Evolutionary conservation across 371 early-diverging fungal species (phyloP).

Genomic region (Apophysomyces variabilis): DNA sequence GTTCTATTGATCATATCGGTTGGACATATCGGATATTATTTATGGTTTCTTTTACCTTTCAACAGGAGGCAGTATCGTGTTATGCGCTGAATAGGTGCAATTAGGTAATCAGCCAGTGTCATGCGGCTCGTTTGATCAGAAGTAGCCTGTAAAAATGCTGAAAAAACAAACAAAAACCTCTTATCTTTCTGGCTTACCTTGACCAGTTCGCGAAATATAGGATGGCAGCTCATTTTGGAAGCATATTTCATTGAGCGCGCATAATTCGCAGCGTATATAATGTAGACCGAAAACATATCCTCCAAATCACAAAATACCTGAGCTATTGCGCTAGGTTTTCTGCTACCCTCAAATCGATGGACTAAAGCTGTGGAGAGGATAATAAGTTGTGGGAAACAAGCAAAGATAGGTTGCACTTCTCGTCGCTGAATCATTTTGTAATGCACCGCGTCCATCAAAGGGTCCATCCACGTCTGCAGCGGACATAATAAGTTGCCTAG

Average conservation of each 20-base stretch:
- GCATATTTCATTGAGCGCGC: conserved; percentile 16
- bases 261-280: conserved; percentile 21
- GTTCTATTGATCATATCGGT: not conserved
- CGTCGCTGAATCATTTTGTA: conserved; percentile 15
- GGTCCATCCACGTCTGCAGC: conserved; percentile 24
- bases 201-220: conserved; percentile 32
- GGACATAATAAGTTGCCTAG: too few species aligned
- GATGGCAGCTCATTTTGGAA: conserved; percentile 23
- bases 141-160: not conserved
- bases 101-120: conserved; percentile 45
- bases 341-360: conserved; percentile 5
- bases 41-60: conserved; percentile 25
- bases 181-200: conserved; percentile 19
- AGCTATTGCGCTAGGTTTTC: conserved; percentile 20
- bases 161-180: conserved; percentile 14
- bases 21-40: not conserved
- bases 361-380: conserved; percentile 14
- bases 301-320: conserved; percentile 18
- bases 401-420: conserved; percentile 21
- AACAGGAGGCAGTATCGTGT: conserved; percentile 44
- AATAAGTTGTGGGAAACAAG: conserved; percentile 21
- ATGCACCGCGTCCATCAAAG: conserved; percentile 20
- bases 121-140: conserved; percentile 37
- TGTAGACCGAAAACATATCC: conserved; percentile 17
- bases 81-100: conserved; percentile 52